Evolutionary conservation across 2,329 filamentous ascomycete genomes (phyloP).

Genomic region (Clarireedia sp.): DNA sequence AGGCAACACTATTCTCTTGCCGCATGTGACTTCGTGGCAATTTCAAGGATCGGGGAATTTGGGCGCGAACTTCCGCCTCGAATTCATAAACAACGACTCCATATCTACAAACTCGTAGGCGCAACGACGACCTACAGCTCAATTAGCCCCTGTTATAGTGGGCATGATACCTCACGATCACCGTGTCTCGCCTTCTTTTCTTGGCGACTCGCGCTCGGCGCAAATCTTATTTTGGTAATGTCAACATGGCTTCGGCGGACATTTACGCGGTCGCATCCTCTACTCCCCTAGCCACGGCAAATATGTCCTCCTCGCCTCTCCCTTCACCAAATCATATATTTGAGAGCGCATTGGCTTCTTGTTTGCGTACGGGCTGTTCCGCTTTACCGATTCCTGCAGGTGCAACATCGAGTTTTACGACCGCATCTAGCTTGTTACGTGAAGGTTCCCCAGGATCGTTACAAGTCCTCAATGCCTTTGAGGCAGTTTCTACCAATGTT

Average conservation of each 20-base stretch:
- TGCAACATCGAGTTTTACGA: conserved; percentile 35
- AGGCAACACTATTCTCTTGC: not conserved
- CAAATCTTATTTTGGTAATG: conserved; percentile 11
- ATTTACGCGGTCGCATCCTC: conserved; percentile 23
- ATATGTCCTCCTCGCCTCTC: conserved; percentile 29
- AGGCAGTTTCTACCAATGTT: not conserved
- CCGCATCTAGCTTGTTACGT: conserved; percentile 30
- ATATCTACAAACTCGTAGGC: too few relatives aligned
- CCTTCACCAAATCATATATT: conserved; percentile 45
- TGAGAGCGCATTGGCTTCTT: conserved; percentile 29
- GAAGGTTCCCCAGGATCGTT: conserved; percentile 4
- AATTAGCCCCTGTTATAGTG: not conserved
- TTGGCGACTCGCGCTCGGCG: conserved; percentile 18
- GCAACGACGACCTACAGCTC: not conserved
- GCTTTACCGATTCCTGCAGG: conserved; percentile 32
- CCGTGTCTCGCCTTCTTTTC: conserved; percentile 21
- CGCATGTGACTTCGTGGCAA: conserved; percentile 6
- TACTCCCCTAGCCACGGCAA: conserved; percentile 17
- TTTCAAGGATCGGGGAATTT: not conserved
- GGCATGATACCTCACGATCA: conserved; percentile 12
- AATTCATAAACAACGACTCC: too few relatives aligned
- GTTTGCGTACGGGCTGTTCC: conserved; percentile 32
- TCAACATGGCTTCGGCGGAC: conserved; percentile 33
- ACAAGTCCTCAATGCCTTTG: conserved; percentile 4
- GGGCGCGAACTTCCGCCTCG: not conserved